Conservation (phyloP, 176 grass and related monocot genomes). For the Zoysia japonica region DNA sequence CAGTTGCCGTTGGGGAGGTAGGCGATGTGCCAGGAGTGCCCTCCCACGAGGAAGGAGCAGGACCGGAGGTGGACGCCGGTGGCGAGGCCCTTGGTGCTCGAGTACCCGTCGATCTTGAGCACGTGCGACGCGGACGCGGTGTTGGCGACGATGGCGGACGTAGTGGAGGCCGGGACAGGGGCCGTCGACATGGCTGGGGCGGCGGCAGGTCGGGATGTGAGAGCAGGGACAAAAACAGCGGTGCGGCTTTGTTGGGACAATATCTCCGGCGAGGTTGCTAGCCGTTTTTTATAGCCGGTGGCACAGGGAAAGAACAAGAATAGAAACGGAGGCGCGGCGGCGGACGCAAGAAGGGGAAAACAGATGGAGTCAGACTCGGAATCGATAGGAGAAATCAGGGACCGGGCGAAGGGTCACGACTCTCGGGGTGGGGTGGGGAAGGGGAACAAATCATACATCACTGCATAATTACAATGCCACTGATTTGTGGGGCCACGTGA, state of each 20-base stretch:
- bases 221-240: no score
- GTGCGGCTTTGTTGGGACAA: background rate
- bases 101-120: conserved; percentile 33
- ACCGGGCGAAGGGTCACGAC: no score
- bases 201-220: background rate
- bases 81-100: conserved; percentile 23
- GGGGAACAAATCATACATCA: no score
- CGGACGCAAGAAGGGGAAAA: no score
- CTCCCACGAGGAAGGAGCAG: conserved; percentile 15
- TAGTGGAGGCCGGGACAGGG: background rate
- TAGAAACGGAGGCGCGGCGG: no score
- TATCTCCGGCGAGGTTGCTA: background rate
- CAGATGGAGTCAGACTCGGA: no score
- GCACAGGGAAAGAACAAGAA: no score
- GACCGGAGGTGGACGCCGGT: conserved; percentile 36
- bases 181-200: background rate
- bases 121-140: background rate
- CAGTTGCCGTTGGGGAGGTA: conserved; percentile 42
- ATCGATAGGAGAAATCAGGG: no score
- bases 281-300: no score
- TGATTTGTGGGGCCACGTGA: no score
- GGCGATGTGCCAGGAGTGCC: conserved; percentile 38
- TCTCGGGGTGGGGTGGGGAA: no score
- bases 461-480: no score
- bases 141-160: background rate